Evolutionary conservation across 139 green algal species (phyloP).

Genomic region (Picochlorum sp.): DNA sequence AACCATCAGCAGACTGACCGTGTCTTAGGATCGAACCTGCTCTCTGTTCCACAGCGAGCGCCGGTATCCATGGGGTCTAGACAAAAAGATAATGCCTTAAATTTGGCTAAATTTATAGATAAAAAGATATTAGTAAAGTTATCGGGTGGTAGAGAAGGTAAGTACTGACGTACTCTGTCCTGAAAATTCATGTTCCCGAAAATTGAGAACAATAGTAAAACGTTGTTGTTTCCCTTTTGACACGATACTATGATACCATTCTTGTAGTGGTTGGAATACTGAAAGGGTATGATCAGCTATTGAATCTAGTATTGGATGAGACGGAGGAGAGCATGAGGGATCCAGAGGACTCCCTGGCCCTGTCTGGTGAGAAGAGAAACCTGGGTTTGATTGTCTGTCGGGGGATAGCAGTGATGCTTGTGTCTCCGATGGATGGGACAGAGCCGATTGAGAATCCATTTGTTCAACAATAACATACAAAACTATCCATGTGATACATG

Average conservation of each 20-base stretch:
- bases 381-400: conserved; percentile 82
- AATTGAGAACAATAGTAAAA: too few species aligned
- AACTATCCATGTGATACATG: conserved; percentile 4
- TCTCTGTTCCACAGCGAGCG: too few species aligned
- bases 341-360: conserved; percentile 69
- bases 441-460: conserved; percentile 89
- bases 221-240: background rate
- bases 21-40: too few species aligned
- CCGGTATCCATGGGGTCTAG: background rate
- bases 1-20: too few species aligned
- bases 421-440: conserved; percentile 73
- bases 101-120: conserved; percentile 92
- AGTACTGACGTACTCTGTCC: background rate
- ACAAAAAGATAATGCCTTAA: conserved; percentile 88
- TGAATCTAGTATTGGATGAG: conserved; percentile 98
- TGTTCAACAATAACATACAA: background rate
- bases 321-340: conserved; percentile 83
- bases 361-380: conserved; percentile 70
- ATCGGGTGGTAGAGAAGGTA: conserved; percentile 81
- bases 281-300: conserved; percentile 96
- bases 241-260: too few species aligned
- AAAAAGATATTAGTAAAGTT: conserved; percentile 93
- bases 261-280: conserved; percentile 63
- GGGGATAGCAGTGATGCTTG: conserved; percentile 88
- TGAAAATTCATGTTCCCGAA: background rate